Evolutionary conservation across 805 yeast species (phyloP).

Genomic region (Lipomyces kockii): DNA sequence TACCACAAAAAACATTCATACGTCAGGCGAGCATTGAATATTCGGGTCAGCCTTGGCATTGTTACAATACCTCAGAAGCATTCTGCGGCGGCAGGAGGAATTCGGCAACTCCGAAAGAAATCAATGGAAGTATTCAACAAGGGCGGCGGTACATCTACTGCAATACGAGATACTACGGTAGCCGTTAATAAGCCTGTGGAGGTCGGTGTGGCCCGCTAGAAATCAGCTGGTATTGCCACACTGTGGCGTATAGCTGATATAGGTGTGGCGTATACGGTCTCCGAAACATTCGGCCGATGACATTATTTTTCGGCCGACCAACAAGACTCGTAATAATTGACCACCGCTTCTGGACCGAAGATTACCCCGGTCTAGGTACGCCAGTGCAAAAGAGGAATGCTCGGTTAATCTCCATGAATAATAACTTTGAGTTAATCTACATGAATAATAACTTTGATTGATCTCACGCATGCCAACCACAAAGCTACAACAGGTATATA

Average conservation of each 20-base stretch:
- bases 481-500: neutral
- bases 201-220: too few species aligned
- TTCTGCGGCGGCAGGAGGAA: neutral
- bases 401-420: too few species aligned
- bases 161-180: too few species aligned
- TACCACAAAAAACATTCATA: neutral
- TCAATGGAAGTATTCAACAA: too few species aligned
- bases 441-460: neutral
- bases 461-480: neutral
- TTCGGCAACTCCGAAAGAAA: too few species aligned
- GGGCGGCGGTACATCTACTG: too few species aligned
- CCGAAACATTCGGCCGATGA: slow-evolving; percentile 4
- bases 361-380: too few species aligned
- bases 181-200: too few species aligned
- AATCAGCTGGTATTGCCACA: too few species aligned
- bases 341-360: neutral
- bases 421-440: too few species aligned
- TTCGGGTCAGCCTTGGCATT: neutral
- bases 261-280: neutral
- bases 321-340: neutral
- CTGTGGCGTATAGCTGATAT: neutral
- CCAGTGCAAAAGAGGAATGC: neutral
- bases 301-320: neutral
- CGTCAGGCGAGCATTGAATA: neutral
- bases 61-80: neutral